Evolutionary conservation across 1,284 basidiomycete genomes (phyloP), one percentile per base, ranked within the genome.

Genomic region (Leccinum pallidistipes): DNA sequence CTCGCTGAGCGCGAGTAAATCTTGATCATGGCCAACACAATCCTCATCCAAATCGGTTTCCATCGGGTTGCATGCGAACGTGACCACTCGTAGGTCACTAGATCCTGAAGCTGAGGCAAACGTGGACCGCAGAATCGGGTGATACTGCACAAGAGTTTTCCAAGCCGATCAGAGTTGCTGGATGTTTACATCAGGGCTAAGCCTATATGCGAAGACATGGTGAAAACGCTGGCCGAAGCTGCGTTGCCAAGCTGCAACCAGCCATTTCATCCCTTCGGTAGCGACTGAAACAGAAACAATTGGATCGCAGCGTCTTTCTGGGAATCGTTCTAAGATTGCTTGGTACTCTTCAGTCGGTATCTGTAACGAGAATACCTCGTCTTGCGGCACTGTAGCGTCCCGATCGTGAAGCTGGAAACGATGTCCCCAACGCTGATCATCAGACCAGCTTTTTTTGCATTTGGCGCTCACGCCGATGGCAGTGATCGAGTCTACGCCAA

Each of bases 401-500:
- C 52, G 3, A 82, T 65, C 1, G 77, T 78, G 47, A 66, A 66
- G 56, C 81, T 79, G 38, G 68, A 75, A 45, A 80, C 68, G n/a
- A 83, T 74, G 51, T 82, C 79, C 36, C 73, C 77, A 3, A 78
- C 75, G 21, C 66, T 68, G 16, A 83, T 57, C 8, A 61, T 63
- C 36, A 81, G 61, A 2, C 80, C 80, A 10, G 68, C 72, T 21
- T 53, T 70, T 70, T 43, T 78, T 76, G 59, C 75, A 77, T 56
- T 73, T 77, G 24, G 79, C 74, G 8, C 77, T 74, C 18, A 84
- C 71, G 61, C 79, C 79, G 50, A 84, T 81, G 18, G 83, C 80
- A 31, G 79, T 80, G 58, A 84, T 84, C 1, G 83, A 83, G 65
- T 84, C 82, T n/a, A 84, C 73, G 9, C 82, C 82, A 6, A 84